These are phyloP conservation scores for Leonotis leonurus DNA, from an alignment of 257 asterid genomes.

Conservation along the genomic window DNA sequence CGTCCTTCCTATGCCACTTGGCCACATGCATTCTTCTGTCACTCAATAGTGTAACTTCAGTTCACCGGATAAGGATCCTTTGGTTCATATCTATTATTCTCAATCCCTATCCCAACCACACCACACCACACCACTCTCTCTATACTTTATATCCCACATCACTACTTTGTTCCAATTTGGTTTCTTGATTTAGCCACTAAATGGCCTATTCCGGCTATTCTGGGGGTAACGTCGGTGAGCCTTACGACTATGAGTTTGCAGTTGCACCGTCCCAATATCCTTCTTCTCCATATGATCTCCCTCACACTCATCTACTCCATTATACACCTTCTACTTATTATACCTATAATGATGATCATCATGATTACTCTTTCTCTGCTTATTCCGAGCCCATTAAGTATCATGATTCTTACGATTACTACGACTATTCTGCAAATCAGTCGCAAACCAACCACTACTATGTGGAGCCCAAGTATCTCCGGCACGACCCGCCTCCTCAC, in stretches of 20 bases:
- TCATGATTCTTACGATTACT: constrained; percentile 7
- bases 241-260: constrained; percentile 17
- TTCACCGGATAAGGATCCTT: constrained; percentile 38
- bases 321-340: constrained; percentile 3
- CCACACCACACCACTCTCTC: background rate
- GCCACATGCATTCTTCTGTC: constrained; percentile 20
- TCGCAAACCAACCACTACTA: constrained; percentile 15
- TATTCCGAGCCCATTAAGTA: constrained; percentile 8
- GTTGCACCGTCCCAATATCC: constrained; percentile 3
- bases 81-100: constrained; percentile 13
- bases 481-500: constrained; percentile 28
- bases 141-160: background rate
- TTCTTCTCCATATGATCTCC: constrained; percentile 13
- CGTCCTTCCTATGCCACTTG: background rate
- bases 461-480: constrained; percentile 35
- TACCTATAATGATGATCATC: too few relatives aligned
- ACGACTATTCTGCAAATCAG: constrained; percentile 14
- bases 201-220: constrained; percentile 62
- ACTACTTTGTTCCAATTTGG: background rate
- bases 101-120: too few relatives aligned
- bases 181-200: background rate
- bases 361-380: constrained; percentile 22
- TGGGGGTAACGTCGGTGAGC: constrained; percentile 25
- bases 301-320: constrained; percentile 2
- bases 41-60: background rate